Percentiles rank a stretch among this genome's conserved stretches.
phyloP scores from a whole-genome alignment of 345 rosid species.

The Draba incana region DNA sequence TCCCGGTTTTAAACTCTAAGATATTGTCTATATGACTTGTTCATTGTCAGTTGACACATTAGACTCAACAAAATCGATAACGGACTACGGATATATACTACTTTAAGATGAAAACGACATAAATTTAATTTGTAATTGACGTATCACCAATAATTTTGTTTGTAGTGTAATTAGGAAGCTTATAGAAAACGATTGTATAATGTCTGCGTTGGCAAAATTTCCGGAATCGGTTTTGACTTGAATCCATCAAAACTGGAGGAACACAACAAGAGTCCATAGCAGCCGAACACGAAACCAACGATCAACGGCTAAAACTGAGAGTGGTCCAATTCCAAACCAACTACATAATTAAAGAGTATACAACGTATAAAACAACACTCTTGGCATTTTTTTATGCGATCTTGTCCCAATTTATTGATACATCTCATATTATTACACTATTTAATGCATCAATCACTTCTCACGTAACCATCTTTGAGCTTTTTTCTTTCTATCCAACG shows the following conservation, averaged over 20 bases:
- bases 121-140: too few species aligned
- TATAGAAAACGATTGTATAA: too few species aligned
- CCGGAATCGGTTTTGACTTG: neutral
- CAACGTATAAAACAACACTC: slow-evolving; percentile 1
- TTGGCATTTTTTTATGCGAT: neutral
- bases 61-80: too few species aligned
- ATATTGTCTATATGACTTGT: too few species aligned
- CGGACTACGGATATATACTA: too few species aligned
- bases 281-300: slow-evolving; percentile 2
- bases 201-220: too few species aligned
- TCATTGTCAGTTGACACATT: too few species aligned
- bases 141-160: too few species aligned
- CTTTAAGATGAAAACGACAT: too few species aligned
- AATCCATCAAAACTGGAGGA: neutral
- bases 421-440: neutral
- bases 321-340: slow-evolving; percentile 1
- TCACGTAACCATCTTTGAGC: neutral
- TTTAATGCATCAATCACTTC: slow-evolving; percentile 9
- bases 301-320: slow-evolving; percentile 7
- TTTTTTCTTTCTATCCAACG: neutral
- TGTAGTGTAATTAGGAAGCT: too few species aligned
- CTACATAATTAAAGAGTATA: neutral
- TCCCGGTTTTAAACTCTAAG: neutral
- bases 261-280: slow-evolving; percentile 3
- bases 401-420: neutral